These are phyloP conservation scores for Corylus heterophylla DNA, from an alignment of 306 rosid species.

Conservation along the genomic window DNA sequence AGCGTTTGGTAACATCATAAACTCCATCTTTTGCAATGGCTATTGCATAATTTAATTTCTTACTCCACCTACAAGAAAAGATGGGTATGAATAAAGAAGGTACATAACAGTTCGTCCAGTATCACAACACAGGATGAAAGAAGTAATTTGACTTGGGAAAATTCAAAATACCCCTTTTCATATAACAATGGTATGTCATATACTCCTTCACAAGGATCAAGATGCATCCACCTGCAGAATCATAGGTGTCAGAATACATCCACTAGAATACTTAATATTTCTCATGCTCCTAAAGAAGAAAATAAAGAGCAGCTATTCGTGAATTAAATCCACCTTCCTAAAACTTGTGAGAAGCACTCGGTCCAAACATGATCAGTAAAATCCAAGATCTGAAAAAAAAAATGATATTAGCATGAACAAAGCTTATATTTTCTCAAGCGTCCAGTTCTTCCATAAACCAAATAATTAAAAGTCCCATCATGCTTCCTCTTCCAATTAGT, in stretches of 20 bases:
- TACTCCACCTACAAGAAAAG: slow-evolving; percentile 67
- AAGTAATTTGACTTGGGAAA: slow-evolving; percentile 7
- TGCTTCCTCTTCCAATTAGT: not conserved
- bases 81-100: slow-evolving; percentile 3
- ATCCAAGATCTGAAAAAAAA: slow-evolving; percentile 64
- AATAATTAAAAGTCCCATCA: not conserved
- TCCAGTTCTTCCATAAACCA: not conserved
- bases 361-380: slow-evolving; percentile 94
- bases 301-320: slow-evolving; percentile 14
- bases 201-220: slow-evolving; percentile 89
- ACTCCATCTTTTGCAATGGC: slow-evolving; percentile 80
- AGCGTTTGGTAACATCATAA: slow-evolving; percentile 86
- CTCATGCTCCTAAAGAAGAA: not conserved
- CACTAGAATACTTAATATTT: slow-evolving; percentile 9
- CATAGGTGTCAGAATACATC: slow-evolving; percentile 32
- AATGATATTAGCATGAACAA: slow-evolving; percentile 28
- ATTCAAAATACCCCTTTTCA: slow-evolving; percentile 74
- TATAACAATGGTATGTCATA: slow-evolving; percentile 86
- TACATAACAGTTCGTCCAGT: slow-evolving; percentile 15
- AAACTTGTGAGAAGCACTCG: slow-evolving; percentile 75
- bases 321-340: slow-evolving; percentile 64
- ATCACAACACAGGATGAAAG: slow-evolving; percentile 26
- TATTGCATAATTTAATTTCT: slow-evolving; percentile 71
- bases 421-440: slow-evolving; percentile 15
- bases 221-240: slow-evolving; percentile 92